Conservation (phyloP, 2,329 filamentous ascomycete genomes). For the Fusarium chlamydosporum region DNA sequence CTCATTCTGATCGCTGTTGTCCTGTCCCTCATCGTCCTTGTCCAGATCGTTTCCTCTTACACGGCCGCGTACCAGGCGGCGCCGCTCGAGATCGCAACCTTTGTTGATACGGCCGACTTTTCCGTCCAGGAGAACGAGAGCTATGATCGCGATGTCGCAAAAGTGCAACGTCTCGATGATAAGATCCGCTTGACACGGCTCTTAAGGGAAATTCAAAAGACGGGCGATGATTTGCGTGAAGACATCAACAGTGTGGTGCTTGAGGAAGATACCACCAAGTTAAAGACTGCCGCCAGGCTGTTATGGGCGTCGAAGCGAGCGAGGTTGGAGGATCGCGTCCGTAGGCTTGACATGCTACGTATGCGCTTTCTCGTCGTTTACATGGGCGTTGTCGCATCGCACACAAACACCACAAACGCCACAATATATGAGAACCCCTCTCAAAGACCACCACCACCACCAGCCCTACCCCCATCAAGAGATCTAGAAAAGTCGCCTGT, state of each 20-base stretch:
- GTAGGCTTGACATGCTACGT: constrained; percentile 71
- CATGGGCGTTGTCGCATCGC: constrained; percentile 69
- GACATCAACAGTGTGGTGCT: constrained; percentile 68
- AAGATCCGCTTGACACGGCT: constrained; percentile 71
- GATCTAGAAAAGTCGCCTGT: constrained; percentile 56
- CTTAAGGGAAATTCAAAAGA: constrained; percentile 73
- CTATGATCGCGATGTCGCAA: constrained; percentile 72
- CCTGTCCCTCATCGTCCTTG: constrained; percentile 68
- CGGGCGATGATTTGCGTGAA: constrained; percentile 72
- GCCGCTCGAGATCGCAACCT: constrained; percentile 69
- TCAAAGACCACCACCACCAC: constrained; percentile 43
- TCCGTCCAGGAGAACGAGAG: constrained; percentile 75
- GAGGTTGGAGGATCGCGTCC: constrained; percentile 69
- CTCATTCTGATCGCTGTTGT: constrained; percentile 70
- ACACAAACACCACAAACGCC: constrained; percentile 40
- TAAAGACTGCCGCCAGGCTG: constrained; percentile 65
- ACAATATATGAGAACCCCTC: constrained; percentile 54
- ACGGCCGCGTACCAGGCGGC: constrained; percentile 70
- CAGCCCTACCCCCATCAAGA: constrained; percentile 50
- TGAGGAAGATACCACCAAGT: constrained; percentile 58
- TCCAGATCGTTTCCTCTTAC: constrained; percentile 67
- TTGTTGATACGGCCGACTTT: constrained; percentile 72
- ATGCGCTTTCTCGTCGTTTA: constrained; percentile 76
- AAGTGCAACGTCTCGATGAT: constrained; percentile 71
- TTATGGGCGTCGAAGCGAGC: constrained; percentile 70